Conservation (phyloP, 1,139 yeast species). For the Diutina scorzettiae region DNA sequence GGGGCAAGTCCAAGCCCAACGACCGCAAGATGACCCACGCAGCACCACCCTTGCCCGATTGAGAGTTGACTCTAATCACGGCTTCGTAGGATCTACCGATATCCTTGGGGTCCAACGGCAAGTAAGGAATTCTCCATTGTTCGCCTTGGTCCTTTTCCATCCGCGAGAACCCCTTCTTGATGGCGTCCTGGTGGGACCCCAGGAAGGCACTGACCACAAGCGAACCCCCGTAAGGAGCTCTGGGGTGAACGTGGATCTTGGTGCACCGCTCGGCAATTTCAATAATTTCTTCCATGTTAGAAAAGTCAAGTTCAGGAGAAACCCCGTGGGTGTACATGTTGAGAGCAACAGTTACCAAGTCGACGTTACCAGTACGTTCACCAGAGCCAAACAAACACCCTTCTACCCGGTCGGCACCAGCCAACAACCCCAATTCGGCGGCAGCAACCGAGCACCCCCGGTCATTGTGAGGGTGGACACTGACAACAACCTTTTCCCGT, state of each 20-base stretch:
- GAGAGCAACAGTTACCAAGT: conserved; percentile 81
- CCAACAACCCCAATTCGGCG: conserved; percentile 84
- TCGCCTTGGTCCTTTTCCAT: conserved; percentile 23
- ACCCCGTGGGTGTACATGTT: conserved; percentile 94
- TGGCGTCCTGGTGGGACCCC: conserved; percentile 97
- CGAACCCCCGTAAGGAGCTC: conserved; percentile 97
- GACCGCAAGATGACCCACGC: conserved; percentile 91
- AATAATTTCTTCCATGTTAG: conserved; percentile 70
- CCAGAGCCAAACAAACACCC: conserved; percentile 97
- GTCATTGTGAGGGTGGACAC: conserved; percentile 93
- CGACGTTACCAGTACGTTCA: conserved; percentile 97
- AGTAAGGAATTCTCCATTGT: conserved; percentile 81
- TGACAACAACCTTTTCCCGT: conserved; percentile 77
- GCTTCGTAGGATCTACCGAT: conserved; percentile 97
- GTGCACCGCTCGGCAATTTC: conserved; percentile 88
- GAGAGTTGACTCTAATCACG: conserved; percentile 93
- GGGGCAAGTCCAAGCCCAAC: conserved; percentile 84
- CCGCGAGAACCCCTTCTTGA: conserved; percentile 78
- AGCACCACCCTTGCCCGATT: conserved; percentile 97
- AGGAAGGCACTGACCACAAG: conserved; percentile 93
- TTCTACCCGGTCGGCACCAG: conserved; percentile 96
- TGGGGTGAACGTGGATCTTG: conserved; percentile 83
- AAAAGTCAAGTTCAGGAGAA: conserved; percentile 74
- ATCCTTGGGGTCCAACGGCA: conserved; percentile 93
- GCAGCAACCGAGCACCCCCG: conserved; percentile 99